Evolutionary conservation across 2,329 filamentous ascomycete genomes (phyloP), one percentile per base, ranked within the genome.

Genomic region (Aspergillus niger): DNA sequence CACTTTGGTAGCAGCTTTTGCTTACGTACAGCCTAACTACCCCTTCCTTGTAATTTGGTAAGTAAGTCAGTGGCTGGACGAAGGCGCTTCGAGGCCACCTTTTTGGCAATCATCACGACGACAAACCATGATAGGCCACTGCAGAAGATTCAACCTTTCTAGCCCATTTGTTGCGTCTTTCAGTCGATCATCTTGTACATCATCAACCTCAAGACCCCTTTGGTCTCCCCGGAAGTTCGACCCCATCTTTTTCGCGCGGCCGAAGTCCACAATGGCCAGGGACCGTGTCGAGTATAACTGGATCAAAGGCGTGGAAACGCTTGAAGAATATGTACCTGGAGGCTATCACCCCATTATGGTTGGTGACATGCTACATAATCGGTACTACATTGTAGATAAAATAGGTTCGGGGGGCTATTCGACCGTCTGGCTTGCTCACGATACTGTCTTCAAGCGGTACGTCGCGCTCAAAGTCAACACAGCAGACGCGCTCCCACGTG

Each of bases 341-440:
- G 72, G 70, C 0, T 77, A 75, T 62, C 73, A 76, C 64, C 74
- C 74, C 1, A 58, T 77, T 3, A 70, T 70, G 66, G 66, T 77
- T 24, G 70, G 71, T 2, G 70, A 76, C 11, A 36, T 71, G 5
- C 63, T 76, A 1, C 61, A 73, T 36, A 62, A 65, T 20, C 59
- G 75, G 41, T 80, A 80, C 57, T 70, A 65, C 5, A 70, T 81
- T 44, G 69, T 75, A 1, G 76, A 78, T 17, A 80, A 81, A 63
- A 68, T 81, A 5, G 78, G 77, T 0, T 78, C 71, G 66, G 78
- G 79, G 7, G 70, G 70, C 4, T 78, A 73, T 62, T 80, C 77
- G 3, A 80, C 76, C 0, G 72, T 79, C 48, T 81, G 76, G 76
- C 65, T 80, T 56, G 76, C 76, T 7, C 71, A 63, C 4, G 77